Conservation (phyloP, 371 early-diverging fungal genomes). For the Apophysomyces sp. region DNA sequence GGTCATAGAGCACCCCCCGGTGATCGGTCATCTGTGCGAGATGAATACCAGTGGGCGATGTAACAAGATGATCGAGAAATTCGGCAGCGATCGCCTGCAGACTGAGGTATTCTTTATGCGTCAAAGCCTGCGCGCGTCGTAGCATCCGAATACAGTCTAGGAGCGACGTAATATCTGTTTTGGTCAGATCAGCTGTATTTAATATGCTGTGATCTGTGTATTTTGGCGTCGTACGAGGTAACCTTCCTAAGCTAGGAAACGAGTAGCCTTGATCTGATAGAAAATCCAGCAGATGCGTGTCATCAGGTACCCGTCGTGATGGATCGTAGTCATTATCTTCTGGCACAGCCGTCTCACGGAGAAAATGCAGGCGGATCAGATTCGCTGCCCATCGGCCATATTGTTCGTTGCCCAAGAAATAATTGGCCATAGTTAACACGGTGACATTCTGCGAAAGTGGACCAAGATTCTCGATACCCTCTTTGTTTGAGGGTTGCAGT, state of each 20-base stretch:
- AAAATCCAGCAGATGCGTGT: conserved; percentile 56
- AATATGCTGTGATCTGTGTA: conserved; percentile 29
- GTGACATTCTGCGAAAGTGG: conserved; percentile 60
- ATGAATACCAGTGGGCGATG: conserved; percentile 60
- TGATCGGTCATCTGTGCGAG: conserved; percentile 65
- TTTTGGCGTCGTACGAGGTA: conserved; percentile 55
- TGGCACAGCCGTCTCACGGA: conserved; percentile 54
- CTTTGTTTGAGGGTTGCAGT: background rate
- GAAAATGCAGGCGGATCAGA: conserved; percentile 56
- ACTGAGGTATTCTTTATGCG: conserved; percentile 66
- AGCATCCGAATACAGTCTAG: conserved; percentile 60
- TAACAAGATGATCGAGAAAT: conserved; percentile 59
- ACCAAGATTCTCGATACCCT: conserved; percentile 22
- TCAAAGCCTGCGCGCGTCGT: conserved; percentile 51
- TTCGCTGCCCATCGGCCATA: conserved; percentile 65
- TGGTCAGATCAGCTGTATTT: conserved; percentile 42
- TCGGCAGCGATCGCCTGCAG: conserved; percentile 55
- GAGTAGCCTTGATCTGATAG: conserved; percentile 65
- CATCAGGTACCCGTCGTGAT: conserved; percentile 50
- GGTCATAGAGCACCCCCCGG: conserved; percentile 63
- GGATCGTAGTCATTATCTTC: conserved; percentile 50
- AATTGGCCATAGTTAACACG: conserved; percentile 57
- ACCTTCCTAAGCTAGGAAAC: conserved; percentile 58
- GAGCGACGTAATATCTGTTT: conserved; percentile 50
- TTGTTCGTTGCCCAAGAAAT: conserved; percentile 56